Evolutionary conservation across 495 filamentous ascomycete genomes (phyloP).

Genomic region (Amphirosellinia nigrospora): DNA sequence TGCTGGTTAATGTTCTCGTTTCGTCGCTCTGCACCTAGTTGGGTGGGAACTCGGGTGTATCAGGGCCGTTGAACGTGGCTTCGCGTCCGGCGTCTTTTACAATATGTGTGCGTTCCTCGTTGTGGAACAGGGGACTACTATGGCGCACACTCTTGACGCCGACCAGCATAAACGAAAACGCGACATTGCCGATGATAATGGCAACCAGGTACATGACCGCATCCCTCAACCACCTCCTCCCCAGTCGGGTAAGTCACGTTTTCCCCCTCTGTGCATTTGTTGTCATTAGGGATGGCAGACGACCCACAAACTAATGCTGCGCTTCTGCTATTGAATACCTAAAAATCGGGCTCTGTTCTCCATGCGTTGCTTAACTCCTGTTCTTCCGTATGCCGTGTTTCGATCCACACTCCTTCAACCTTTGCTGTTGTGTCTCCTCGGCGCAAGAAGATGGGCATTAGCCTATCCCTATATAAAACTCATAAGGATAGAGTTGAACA

Average conservation of each 20-base stretch:
- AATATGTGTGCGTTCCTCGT: slow-evolving; percentile 20
- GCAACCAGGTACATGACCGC: slow-evolving; percentile 45
- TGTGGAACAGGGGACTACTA: slow-evolving; percentile 33
- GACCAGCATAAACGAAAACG: slow-evolving; percentile 52
- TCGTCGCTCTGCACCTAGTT: slow-evolving; percentile 18
- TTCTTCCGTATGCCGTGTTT: slow-evolving; percentile 21
- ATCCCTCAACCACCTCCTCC: slow-evolving; percentile 53
- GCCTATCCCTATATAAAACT: background rate
- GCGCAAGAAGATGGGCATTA: slow-evolving; percentile 16
- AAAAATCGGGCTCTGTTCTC: slow-evolving; percentile 8
- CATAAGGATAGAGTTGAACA: slow-evolving; percentile 23
- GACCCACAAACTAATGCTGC: slow-evolving; percentile 27
- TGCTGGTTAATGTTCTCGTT: slow-evolving; percentile 22
- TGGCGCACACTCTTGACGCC: slow-evolving; percentile 41
- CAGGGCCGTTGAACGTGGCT: slow-evolving; percentile 16
- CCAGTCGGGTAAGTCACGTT: slow-evolving; percentile 47
- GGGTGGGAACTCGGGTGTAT: slow-evolving; percentile 23
- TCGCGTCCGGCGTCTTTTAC: slow-evolving; percentile 17
- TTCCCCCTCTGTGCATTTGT: slow-evolving; percentile 9
- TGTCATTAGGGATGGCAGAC: slow-evolving; percentile 10
- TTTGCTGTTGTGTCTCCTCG: background rate
- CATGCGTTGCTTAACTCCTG: slow-evolving; percentile 25
- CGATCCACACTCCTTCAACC: background rate
- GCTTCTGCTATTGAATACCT: slow-evolving; percentile 22
- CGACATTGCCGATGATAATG: slow-evolving; percentile 46